A percentile compares a stretch with the other conserved stretches of the same genome.
Evolutionary conservation across 306 rosid genomes (phyloP).

Genomic region (Prunus mume): DNA sequence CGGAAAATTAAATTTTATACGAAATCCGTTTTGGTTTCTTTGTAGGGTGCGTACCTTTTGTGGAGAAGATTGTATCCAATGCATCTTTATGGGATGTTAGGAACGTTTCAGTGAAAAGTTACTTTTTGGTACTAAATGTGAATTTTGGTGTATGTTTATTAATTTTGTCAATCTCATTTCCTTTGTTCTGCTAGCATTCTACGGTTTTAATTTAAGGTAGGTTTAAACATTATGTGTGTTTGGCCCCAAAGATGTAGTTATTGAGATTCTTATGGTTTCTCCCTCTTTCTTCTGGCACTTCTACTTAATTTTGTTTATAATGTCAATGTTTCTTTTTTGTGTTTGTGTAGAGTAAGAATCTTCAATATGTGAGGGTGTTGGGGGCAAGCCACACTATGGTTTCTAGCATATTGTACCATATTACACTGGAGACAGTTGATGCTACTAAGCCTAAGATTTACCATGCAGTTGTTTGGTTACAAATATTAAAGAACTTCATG

Average conservation of each 20-base stretch:
- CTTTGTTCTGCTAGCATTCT: too few species aligned
- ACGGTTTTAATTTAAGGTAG: too few species aligned
- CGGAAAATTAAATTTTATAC: background rate
- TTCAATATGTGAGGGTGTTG: constrained; percentile 12
- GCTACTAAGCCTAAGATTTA: background rate
- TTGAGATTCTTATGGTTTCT: background rate
- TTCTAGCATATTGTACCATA: background rate
- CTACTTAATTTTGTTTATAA: background rate
- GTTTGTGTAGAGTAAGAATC: constrained; percentile 10
- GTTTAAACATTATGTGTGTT: background rate
- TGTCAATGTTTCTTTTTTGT: background rate
- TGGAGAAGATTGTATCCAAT: background rate
- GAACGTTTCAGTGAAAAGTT: too few species aligned
- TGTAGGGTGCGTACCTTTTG: background rate
- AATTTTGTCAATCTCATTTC: background rate
- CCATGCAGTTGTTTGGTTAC: constrained; percentile 3
- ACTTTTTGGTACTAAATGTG: background rate
- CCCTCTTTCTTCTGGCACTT: background rate
- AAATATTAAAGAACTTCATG: background rate
- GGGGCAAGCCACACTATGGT: constrained; percentile 6
- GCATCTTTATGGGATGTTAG: too few species aligned
- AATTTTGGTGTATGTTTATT: background rate
- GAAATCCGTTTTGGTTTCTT: background rate
- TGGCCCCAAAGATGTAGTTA: background rate
- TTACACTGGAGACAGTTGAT: background rate